Conservation (phyloP, 805 yeast species). For the Zygosaccharomyces rouxii region DNA sequence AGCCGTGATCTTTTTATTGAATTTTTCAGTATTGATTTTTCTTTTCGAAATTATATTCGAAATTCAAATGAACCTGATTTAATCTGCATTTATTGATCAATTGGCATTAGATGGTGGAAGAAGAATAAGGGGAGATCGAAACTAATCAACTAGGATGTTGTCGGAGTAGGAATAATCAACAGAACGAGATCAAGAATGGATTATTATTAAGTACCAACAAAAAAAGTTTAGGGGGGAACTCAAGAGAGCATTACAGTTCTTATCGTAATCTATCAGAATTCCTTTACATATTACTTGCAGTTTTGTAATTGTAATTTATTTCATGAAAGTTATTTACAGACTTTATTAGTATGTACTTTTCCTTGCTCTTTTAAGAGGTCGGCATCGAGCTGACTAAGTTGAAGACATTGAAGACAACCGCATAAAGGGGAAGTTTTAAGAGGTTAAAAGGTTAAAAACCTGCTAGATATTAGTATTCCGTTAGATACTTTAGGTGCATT, state of each 20-base stretch:
- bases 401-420: not conserved
- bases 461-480: not conserved
- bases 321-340: not conserved
- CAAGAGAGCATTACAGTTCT: not conserved
- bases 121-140: not conserved
- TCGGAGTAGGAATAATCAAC: not conserved
- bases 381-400: not conserved
- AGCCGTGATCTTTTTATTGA: not conserved
- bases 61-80: not conserved
- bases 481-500: no score
- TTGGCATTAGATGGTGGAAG: not conserved
- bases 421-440: not conserved
- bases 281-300: not conserved
- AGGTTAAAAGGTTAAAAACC: not conserved
- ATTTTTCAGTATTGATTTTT: not conserved
- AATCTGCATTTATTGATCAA: not conserved
- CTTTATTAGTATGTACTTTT: not conserved
- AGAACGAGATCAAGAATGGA: not conserved
- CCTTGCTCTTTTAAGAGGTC: not conserved
- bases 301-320: constrained; percentile 1
- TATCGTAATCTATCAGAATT: not conserved
- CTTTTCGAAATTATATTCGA: not conserved
- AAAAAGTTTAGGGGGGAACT: not conserved
- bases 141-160: no score
- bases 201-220: not conserved